These are phyloP conservation scores for Trichoderma reesei DNA, from an alignment of 495 filamentous ascomycete genomes.

Conservation along the genomic window DNA sequence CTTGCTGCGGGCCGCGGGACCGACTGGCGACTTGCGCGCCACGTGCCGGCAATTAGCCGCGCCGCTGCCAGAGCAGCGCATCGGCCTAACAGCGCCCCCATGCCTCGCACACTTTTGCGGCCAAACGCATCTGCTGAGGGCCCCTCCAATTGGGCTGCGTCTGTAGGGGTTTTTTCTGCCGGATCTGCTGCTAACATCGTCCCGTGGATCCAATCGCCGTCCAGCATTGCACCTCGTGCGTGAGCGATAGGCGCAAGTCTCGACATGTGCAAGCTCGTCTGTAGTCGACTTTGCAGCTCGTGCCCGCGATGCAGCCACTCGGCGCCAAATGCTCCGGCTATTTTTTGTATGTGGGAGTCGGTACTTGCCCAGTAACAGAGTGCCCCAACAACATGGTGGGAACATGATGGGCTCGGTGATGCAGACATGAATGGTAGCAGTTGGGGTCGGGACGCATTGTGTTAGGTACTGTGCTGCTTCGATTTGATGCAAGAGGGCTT, in stretches of 20 bases:
- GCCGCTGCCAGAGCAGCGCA: neutral
- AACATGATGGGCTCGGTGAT: too few species aligned
- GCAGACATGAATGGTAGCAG: too few species aligned
- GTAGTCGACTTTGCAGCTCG: neutral
- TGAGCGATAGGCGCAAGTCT: slow-evolving; percentile 4
- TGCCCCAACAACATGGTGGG: too few species aligned
- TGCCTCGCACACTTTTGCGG: neutral
- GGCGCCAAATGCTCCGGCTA: too few species aligned
- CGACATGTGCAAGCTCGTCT: neutral
- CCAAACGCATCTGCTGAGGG: neutral
- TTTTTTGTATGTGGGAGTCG: too few species aligned
- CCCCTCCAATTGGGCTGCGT: neutral
- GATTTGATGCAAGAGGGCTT: too few species aligned
- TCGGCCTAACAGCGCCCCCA: neutral
- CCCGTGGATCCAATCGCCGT: neutral
- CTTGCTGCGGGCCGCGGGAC: neutral
- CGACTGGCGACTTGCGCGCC: neutral
- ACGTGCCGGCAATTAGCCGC: neutral
- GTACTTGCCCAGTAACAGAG: too few species aligned
- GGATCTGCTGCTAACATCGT: slow-evolving; percentile 8
- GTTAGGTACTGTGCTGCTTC: too few species aligned
- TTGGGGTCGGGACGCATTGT: too few species aligned
- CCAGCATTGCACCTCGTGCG: slow-evolving; percentile 4
- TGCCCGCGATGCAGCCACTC: neutral
- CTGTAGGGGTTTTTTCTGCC: slow-evolving; percentile 2